Evolutionary conservation across 345 rosid genomes (phyloP), one percentile per base, ranked within the genome.

Genomic region (Euphorbia pulcherrima): DNA sequence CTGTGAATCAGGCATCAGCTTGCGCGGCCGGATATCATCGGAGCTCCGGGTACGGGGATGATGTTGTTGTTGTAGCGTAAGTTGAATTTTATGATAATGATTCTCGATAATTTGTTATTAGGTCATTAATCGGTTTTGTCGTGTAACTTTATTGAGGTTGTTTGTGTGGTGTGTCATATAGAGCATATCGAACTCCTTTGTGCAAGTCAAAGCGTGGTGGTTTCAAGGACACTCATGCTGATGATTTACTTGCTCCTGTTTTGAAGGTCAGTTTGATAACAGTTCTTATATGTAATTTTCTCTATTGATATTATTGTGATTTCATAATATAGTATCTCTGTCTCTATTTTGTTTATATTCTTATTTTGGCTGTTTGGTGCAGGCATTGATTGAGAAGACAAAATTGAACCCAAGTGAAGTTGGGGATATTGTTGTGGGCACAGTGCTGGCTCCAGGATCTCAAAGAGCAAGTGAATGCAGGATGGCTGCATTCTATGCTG

Each of bases 401-500:
- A 86, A 89, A 53, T 26, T 93, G 71, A 74, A 89, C 67, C 94
- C 98, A 18, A 81, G 83, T 83, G 98, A 90, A 82, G 90, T 93
- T 69, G 98, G 96, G 72, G 98, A 93, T 77, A 93, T 93, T 78
- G 96, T 93, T 60, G 98, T 93, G 74, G 98, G 98, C 29, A 83
- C 92, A 8, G 96, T 90, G 27, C 74, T 93, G 82, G 98, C 96
- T 9, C 83, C 95, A 2, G 98, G 96, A 60, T 86, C 97, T 62
- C 90, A 84, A 77, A 84, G 94, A 75, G 97, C 98, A 2, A 89
- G 77, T 75, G 98, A 93, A 79, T 93, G 96, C 80, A 83, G 97
- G 80, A 93, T 93, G 98, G 97, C 97, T 78, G 91, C 97, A 10
- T 90, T 93, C 80, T 93, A 89, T 64, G 98, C 98, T 51, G 97